These are phyloP conservation scores for Monosiga brevicollis DNA, from an alignment of 78 protist genomes.

Conservation along the genomic window DNA sequence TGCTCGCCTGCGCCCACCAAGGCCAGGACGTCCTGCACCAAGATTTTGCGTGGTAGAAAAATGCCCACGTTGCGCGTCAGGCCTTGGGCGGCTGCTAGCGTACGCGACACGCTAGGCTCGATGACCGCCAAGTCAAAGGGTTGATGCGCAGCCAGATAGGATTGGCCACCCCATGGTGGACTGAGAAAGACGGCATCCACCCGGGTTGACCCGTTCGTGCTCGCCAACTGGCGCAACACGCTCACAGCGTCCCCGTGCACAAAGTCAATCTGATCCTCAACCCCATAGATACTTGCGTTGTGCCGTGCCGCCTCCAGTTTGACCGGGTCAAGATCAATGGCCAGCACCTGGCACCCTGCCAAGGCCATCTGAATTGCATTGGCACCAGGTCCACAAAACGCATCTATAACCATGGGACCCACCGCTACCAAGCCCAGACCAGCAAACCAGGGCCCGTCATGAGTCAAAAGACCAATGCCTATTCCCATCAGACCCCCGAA, in stretches of 20 bases:
- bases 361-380: constrained; percentile 42
- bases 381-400: constrained; percentile 46
- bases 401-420: constrained; percentile 27
- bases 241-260: constrained; percentile 22
- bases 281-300: constrained; percentile 32
- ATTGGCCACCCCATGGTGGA: constrained; percentile 64
- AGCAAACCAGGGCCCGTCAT: background rate
- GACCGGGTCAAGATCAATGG: constrained; percentile 30
- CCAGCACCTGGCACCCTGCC: constrained; percentile 25
- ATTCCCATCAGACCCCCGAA: too few relatives aligned
- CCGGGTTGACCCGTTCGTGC: too few relatives aligned
- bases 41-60: constrained; percentile 18
- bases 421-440: background rate
- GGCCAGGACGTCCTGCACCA: background rate
- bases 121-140: constrained; percentile 5
- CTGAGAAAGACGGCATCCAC: constrained; percentile 49
- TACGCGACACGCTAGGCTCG: background rate
- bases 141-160: background rate
- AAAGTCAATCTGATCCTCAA: constrained; percentile 17
- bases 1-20: background rate
- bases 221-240: background rate
- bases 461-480: too few relatives aligned
- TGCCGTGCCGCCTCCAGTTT: constrained; percentile 1
- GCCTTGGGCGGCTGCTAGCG: background rate
- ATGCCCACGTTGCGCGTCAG: constrained; percentile 15